phyloP scores from a whole-genome alignment of 768 basidiomycete species.

The Trichaptum fuscoviolaceum region DNA sequence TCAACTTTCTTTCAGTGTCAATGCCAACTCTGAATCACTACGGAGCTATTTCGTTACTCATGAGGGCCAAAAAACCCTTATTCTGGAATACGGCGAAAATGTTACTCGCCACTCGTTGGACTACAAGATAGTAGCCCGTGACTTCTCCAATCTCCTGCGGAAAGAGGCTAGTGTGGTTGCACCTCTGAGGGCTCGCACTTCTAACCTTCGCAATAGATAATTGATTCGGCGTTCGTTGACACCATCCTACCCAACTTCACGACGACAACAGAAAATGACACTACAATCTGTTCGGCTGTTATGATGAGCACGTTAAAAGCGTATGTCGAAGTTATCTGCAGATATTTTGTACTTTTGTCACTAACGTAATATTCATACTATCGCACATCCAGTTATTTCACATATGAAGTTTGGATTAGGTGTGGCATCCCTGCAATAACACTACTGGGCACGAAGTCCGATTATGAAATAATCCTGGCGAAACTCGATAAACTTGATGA shows the following conservation, averaged over 20 bases:
- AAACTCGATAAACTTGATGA: neutral
- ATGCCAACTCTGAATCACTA: slow-evolving; percentile 27
- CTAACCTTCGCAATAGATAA: neutral
- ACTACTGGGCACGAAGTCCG: slow-evolving; percentile 1
- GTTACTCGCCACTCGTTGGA: slow-evolving; percentile 21
- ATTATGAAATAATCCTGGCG: neutral
- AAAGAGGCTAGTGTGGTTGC: slow-evolving; percentile 2
- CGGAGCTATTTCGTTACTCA: slow-evolving; percentile 30
- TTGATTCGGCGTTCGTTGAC: slow-evolving; percentile 23
- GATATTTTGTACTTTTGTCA: neutral
- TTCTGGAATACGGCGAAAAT: slow-evolving; percentile 16
- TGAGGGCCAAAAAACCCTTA: slow-evolving; percentile 27
- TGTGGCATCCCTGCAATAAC: slow-evolving; percentile 4
- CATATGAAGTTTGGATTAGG: slow-evolving; percentile 21
- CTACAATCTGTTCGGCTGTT: slow-evolving; percentile 30
- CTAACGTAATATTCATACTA: neutral
- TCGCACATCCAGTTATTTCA: slow-evolving; percentile 26
- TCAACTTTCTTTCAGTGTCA: slow-evolving; percentile 12
- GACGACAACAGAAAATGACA: slow-evolving; percentile 38
- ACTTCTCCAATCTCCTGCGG: slow-evolving; percentile 4
- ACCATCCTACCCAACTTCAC: slow-evolving; percentile 43
- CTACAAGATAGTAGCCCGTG: slow-evolving; percentile 23
- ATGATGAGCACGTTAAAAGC: slow-evolving; percentile 38
- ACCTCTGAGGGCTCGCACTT: neutral
- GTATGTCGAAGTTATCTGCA: neutral